Evolutionary conservation across 768 basidiomycete species (phyloP).

Genomic region (Erythrobasidium yunnanense): DNA sequence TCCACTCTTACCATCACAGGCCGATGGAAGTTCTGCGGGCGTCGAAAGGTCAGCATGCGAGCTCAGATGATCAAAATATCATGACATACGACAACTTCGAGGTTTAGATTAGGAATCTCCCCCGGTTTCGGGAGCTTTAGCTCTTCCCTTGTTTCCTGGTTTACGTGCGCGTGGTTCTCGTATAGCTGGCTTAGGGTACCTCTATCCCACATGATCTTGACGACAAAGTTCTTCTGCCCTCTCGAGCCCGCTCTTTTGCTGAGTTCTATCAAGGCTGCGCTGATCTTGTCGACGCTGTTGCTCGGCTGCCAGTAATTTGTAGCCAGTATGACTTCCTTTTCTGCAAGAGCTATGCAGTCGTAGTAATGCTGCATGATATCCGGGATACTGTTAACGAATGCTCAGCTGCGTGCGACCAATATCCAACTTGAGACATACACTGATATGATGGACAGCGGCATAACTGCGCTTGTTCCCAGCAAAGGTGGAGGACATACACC

Average conservation of each 20-base stretch:
- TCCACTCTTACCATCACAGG: not conserved
- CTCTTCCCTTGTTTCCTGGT: constrained; percentile 46
- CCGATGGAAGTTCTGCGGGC: constrained; percentile 4
- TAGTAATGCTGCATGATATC: constrained; percentile 59
- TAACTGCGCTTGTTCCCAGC: constrained; percentile 54
- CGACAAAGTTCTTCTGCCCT: constrained; percentile 47
- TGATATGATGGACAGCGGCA: constrained; percentile 55
- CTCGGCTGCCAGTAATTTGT: constrained; percentile 57
- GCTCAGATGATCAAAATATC: constrained; percentile 31
- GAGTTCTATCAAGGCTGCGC: constrained; percentile 50
- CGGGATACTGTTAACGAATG: constrained; percentile 48
- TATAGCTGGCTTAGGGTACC: constrained; percentile 39
- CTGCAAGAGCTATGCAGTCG: constrained; percentile 47
- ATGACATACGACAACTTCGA: constrained; percentile 49
- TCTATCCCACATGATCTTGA: constrained; percentile 62
- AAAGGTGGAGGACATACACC: constrained; percentile 55
- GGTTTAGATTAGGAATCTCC: constrained; percentile 54
- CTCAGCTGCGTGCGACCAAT: too few species aligned
- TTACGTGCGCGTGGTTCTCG: constrained; percentile 49
- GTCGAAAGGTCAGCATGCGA: not conserved
- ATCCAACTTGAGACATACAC: constrained; percentile 47
- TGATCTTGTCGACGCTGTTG: constrained; percentile 49
- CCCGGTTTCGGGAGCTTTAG: constrained; percentile 50
- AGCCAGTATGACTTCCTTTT: constrained; percentile 57
- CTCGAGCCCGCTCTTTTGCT: constrained; percentile 47